Evolutionary conservation across 305 asterid genomes (phyloP).

Genomic region (Rubia peregrina): DNA sequence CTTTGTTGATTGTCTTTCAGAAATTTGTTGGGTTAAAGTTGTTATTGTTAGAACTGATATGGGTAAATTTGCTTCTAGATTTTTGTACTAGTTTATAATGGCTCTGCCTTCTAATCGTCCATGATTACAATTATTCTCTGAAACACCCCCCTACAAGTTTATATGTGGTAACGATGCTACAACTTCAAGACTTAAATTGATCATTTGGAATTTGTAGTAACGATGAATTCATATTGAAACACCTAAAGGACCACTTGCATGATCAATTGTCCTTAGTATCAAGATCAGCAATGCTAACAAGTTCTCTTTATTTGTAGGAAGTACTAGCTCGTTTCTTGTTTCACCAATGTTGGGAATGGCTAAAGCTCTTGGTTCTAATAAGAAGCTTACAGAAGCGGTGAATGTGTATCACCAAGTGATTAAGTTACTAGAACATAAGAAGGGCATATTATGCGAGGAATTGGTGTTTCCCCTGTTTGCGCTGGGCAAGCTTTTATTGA

Average conservation of each 20-base stretch:
- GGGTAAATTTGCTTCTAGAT: not conserved
- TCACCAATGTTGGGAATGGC: conserved; percentile 77
- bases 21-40: not conserved
- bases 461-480: conserved; percentile 55
- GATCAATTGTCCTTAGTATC: not conserved
- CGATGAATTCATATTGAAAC: not conserved
- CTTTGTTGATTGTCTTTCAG: not conserved
- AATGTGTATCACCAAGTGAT: conserved; percentile 50
- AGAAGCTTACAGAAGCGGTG: conserved; percentile 54
- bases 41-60: too few species aligned
- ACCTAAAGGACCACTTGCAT: not conserved
- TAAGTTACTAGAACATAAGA: conserved; percentile 41
- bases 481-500: conserved; percentile 60
- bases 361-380: conserved; percentile 43
- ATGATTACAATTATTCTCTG: not conserved
- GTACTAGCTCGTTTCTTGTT: conserved; percentile 44
- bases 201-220: not conserved
- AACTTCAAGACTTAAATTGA: not conserved
- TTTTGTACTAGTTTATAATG: not conserved
- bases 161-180: not conserved
- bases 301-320: conserved; percentile 38
- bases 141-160: too few species aligned
- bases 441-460: conserved; percentile 46
- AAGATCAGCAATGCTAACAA: conserved; percentile 2
- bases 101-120: not conserved